Evolutionary conservation across 75 land plant genomes (phyloP), one percentile per base, ranked within the genome.

Genomic region (Gnetum montanum): DNA sequence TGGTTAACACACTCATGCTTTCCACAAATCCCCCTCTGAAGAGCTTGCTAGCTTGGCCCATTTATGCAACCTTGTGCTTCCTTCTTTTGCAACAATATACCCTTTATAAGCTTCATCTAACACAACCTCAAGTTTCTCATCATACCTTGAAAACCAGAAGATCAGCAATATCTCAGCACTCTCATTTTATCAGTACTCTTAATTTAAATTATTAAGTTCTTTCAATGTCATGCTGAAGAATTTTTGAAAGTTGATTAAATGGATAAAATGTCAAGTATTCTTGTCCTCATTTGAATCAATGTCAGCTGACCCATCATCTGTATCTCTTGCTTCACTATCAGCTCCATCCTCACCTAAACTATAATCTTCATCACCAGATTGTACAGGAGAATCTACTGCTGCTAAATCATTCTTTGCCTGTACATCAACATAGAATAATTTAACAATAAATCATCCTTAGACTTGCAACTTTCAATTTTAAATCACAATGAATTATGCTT

Each of bases 91-190:
- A 31, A 87, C 65, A 16, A 81, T 47, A 64, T 57, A 85, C 16
- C 69, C 43, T 16, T 80, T 78, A 70, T 94, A 94, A 15, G 83
- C 90, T 31, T 79, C 72, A 64, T 94, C 98, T 44, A 94, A 70
- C 35, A 74, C 46, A 18, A 73, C 69, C 31, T 94, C 96, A 34
- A 94, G 71, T 58, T 89, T 62, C 7, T 68, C 67, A 70, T 85
- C 85, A 66, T 94, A 89, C 49, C 8, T 90, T 49, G 12, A 12
- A 15, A 41, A 41, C 43, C 16, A 41, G 4, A 15, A 41, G 16
- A 41, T 20, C 12, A 24, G 19, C 8, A 6, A 22, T 20, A 7
- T 22, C 25, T 20, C 48, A 8, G 19, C 22, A 19, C 22, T 10
- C 11, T 22, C 22, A 2, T 46, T 46, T 46, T 46, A 26, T 46